Evolutionary conservation across 2,329 filamentous ascomycete species (phyloP), one percentile per base, ranked within the genome.

Genomic region (Lachnellula suecica): DNA sequence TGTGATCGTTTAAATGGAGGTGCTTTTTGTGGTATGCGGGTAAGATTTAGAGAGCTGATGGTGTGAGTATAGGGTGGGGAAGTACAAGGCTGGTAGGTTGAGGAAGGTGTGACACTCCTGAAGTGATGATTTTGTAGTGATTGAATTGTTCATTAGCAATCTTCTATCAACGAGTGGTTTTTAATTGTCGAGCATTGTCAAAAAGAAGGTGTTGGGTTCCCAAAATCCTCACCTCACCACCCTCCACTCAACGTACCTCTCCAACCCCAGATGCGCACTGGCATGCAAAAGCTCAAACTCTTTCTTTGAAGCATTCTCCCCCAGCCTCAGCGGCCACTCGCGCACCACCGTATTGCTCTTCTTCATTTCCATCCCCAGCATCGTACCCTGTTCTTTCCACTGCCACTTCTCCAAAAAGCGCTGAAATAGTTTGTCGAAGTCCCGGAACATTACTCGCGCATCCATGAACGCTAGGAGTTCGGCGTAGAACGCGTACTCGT

Each of bases 291-390:
- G 23, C 2, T 31, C 22, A 35, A 49, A 49, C 19, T 49, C 20
- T 29, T 42, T 15, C 20, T 49, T 19, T 4, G 25, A 22, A 25
- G 38, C 47, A 7, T 19, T 19, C 19, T 31, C 10, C 40, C 34
- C 38, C 4, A 57, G 43, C 27, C 45, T 57, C 11, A 55, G 29
- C 11, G 52, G 55, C 52, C 55, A 57, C 22, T 55, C 52, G 15
- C 49, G 49, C 23, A 49, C 25, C 4, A 57, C 23, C 3, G 35
- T 57, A 24, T 57, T 47, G 10, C 37, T 41, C 9, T 25, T 29
- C 37, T 55, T 57, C 2, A 57, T 47, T 7, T n/a, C 35, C 19
- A 55, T 20, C 2, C 52, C 52, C 19, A 20, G 11, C 2, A 13
- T 25, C 5, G 3, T 11, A 25, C 42, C 7, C 20, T 13, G 31